phyloP scores from a whole-genome alignment of 495 filamentous ascomycete species.

The Xylaria cubensis region DNA sequence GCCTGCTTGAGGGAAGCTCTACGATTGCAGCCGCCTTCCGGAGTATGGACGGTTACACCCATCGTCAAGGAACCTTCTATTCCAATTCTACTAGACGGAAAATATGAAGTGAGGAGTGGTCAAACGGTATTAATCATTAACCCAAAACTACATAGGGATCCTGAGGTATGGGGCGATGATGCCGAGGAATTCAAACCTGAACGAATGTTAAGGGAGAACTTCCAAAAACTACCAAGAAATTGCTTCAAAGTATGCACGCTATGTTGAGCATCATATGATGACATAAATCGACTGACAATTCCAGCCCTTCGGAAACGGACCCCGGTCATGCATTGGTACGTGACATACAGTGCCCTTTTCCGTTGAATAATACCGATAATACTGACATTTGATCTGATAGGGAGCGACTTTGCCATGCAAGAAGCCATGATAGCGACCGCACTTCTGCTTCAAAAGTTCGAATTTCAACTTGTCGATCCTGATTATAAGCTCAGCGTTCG shows the following conservation, averaged over 20 bases:
- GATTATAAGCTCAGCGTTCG: neutral
- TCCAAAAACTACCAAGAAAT: neutral
- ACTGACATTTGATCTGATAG: too few relatives aligned
- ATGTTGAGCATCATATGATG: too few relatives aligned
- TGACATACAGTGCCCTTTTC: too few relatives aligned
- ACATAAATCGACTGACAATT: too few relatives aligned
- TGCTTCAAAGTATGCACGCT: too few relatives aligned
- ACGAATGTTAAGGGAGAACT: neutral
- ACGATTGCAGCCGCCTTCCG: too few relatives aligned
- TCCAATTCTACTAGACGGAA: neutral
- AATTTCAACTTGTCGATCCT: neutral
- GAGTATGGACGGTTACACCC: too few relatives aligned
- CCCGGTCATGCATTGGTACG: neutral
- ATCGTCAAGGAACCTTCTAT: too few relatives aligned
- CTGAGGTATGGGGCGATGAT: neutral
- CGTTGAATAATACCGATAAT: too few relatives aligned
- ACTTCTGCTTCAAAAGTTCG: neutral
- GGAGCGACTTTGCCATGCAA: neutral
- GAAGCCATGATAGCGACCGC: neutral
- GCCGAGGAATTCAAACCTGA: neutral
- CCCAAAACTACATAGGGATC: neutral
- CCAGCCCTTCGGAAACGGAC: neutral
- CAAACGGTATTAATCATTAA: neutral
- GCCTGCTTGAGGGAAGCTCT: too few relatives aligned
- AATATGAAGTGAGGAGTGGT: neutral